These are phyloP conservation scores for Scalesia atractyloides DNA, from an alignment of 129 eudicot genomes.

Conservation along the genomic window DNA sequence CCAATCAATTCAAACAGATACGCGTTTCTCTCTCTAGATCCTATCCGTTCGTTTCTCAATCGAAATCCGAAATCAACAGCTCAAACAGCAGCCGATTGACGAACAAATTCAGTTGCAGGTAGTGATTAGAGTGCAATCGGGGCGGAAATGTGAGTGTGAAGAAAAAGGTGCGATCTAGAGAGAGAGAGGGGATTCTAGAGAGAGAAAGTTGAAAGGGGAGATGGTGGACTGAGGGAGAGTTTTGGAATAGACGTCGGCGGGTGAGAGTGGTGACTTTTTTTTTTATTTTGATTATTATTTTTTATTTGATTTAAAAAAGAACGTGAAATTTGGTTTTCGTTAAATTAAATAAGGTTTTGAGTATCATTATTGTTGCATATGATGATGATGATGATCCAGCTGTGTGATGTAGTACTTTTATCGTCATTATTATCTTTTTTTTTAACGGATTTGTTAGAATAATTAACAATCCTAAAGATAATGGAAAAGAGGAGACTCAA, in stretches of 20 bases:
- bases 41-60: constrained; percentile 33
- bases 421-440: constrained; percentile 7
- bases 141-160: background rate
- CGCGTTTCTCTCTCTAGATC: constrained; percentile 52
- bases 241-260: constrained; percentile 68
- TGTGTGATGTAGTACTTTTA: constrained; percentile 9
- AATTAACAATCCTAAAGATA: background rate
- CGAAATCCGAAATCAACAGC: constrained; percentile 14
- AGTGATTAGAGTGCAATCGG: constrained; percentile 9
- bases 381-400: constrained; percentile 26
- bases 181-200: constrained; percentile 38
- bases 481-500: too few species aligned
- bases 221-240: constrained; percentile 48
- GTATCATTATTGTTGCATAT: constrained; percentile 28
- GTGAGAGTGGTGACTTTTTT: constrained; percentile 51
- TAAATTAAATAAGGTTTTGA: constrained; percentile 7
- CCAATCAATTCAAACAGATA: constrained; percentile 51
- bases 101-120: background rate
- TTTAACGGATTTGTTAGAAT: background rate
- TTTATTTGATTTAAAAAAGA: background rate
- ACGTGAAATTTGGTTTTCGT: background rate
- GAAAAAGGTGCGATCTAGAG: constrained; percentile 54
- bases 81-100: background rate
- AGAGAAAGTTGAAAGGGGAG: constrained; percentile 6
- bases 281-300: background rate